phyloP scores from a whole-genome alignment of 768 basidiomycete genomes.

The Amanita jacksonii region DNA sequence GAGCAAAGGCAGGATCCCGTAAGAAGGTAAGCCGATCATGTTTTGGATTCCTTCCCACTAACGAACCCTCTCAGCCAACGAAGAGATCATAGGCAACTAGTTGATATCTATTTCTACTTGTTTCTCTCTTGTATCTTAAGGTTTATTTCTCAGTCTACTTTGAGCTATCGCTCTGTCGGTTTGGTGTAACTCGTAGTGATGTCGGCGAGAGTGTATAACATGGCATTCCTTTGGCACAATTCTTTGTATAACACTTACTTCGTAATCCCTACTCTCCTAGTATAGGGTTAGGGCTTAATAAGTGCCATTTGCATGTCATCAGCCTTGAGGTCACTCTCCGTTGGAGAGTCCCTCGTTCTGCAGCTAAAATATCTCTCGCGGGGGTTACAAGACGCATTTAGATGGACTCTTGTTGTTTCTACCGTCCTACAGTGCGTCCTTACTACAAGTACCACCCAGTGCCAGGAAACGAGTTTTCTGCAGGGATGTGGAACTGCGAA shows the following conservation, averaged over 20 bases:
- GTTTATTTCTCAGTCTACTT: not conserved
- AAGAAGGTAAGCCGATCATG: not conserved
- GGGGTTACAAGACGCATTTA: conserved; percentile 63
- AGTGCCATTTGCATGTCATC: too few species aligned
- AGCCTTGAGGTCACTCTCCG: too few species aligned
- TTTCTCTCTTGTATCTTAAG: conserved; percentile 4
- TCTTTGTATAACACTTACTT: not conserved
- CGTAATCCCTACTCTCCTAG: conserved; percentile 17
- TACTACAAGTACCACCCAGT: too few species aligned
- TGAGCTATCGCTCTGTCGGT: conserved; percentile 4
- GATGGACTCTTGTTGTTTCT: conserved; percentile 57
- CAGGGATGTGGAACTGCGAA: conserved; percentile 71
- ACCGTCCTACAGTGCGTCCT: conserved; percentile 48
- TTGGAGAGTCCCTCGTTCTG: too few species aligned
- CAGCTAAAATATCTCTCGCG: conserved; percentile 49
- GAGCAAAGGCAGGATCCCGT: conserved; percentile 27
- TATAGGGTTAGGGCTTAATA: conserved; percentile 31
- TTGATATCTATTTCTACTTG: not conserved
- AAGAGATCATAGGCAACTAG: conserved; percentile 5
- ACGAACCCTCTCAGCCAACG: not conserved
- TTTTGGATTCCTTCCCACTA: not conserved
- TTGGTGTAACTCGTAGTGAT: conserved; percentile 5
- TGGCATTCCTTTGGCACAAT: not conserved
- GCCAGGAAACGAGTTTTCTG: too few species aligned
- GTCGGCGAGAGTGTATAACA: conserved; percentile 6